A percentile compares a stretch with the other conserved stretches of the same genome.
Evolutionary conservation across 192 early-diverging fungal genomes (phyloP).

Genomic region (Entophlyctis helioformis): DNA sequence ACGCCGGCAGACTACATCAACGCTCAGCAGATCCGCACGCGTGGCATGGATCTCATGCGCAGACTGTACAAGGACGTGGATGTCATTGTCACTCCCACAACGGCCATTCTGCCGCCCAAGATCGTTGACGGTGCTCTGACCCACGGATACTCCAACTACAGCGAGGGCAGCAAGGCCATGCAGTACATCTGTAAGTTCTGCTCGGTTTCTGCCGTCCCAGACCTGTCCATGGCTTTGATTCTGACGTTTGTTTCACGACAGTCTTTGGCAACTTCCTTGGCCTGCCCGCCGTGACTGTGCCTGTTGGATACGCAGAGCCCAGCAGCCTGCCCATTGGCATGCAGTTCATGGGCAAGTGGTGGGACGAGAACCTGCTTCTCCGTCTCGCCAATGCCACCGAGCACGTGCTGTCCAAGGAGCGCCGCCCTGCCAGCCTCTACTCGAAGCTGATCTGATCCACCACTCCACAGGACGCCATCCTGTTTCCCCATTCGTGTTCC

Average conservation of each 20-base stretch:
- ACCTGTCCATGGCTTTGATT: background rate
- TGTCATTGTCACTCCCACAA: slow-evolving; percentile 50
- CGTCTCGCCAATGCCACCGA: slow-evolving; percentile 46
- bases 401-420: slow-evolving; percentile 7
- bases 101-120: slow-evolving; percentile 41
- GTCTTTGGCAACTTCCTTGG: slow-evolving; percentile 53
- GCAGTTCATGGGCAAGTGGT: slow-evolving; percentile 59
- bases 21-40: slow-evolving; percentile 38
- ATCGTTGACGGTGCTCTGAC: slow-evolving; percentile 23
- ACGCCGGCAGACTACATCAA: slow-evolving; percentile 44
- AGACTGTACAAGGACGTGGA: slow-evolving; percentile 42
- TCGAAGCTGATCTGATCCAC: slow-evolving; percentile 2
- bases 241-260: background rate
- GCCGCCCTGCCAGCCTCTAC: background rate
- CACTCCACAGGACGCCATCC: too few species aligned
- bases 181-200: slow-evolving; percentile 29
- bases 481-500: too few species aligned
- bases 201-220: background rate
- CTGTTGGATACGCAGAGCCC: slow-evolving; percentile 36
- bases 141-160: slow-evolving; percentile 42
- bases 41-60: slow-evolving; percentile 36
- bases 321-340: slow-evolving; percentile 48
- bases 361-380: slow-evolving; percentile 49
- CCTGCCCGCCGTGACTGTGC: slow-evolving; percentile 48
- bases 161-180: slow-evolving; percentile 36